These are phyloP conservation scores for Apostasia shenzhenica DNA, from an alignment of 106 monocot species.

Conservation along the genomic window DNA sequence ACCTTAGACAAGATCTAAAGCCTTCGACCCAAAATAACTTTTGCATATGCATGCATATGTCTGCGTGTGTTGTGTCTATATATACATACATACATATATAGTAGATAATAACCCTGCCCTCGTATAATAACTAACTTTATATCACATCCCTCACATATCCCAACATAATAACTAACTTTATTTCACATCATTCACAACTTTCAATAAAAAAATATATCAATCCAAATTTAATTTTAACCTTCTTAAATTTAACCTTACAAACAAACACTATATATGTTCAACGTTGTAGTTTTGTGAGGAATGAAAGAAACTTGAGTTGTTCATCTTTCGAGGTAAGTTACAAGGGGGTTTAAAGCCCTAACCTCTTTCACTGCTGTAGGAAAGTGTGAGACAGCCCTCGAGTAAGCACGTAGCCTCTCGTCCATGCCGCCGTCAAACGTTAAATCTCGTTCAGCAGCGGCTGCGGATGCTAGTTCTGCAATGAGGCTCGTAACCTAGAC, in stretches of 20 bases:
- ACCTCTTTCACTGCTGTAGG: constrained; percentile 97
- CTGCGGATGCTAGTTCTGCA: constrained; percentile 63
- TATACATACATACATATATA: background rate
- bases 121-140: no score
- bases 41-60: no score
- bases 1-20: background rate
- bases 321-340: background rate
- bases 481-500: constrained; percentile 71
- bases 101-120: no score
- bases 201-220: no score
- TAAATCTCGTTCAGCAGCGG: constrained; percentile 61
- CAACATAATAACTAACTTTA: no score
- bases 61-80: background rate
- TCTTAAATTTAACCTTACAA: no score
- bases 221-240: no score
- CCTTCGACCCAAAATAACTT: no score
- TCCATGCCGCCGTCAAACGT: constrained; percentile 67
- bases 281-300: background rate
- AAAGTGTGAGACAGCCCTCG: constrained; percentile 87
- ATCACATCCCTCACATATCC: no score
- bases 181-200: no score
- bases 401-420: constrained; percentile 80
- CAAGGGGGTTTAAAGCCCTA: background rate
- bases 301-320: background rate
- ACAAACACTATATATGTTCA: no score